These are phyloP conservation scores for Nigrospora oryzae DNA, from an alignment of 2,329 filamentous ascomycete species.

Conservation along the genomic window DNA sequence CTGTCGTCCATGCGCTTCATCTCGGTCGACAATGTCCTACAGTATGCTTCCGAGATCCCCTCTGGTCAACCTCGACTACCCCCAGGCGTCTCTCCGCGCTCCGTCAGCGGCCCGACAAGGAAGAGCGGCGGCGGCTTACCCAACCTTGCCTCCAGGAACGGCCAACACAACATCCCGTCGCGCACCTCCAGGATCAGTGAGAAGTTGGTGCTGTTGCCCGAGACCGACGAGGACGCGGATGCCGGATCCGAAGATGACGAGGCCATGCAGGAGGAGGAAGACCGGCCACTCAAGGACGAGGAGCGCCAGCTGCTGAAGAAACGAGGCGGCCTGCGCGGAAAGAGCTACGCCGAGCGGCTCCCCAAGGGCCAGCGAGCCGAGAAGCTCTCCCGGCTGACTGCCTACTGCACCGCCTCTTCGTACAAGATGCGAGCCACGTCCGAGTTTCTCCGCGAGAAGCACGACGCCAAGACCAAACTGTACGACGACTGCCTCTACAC, in stretches of 20 bases:
- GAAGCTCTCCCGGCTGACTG: conserved; percentile 82
- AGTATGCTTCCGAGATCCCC: conserved; percentile 89
- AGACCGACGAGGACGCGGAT: conserved; percentile 58
- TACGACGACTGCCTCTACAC: conserved; percentile 97
- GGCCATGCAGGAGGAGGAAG: conserved; percentile 44
- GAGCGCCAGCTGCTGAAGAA: conserved; percentile 57
- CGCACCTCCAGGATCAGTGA: conserved; percentile 91
- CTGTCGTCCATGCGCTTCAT: conserved; percentile 61
- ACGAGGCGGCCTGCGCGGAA: conserved; percentile 57
- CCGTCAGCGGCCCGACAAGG: conserved; percentile 35
- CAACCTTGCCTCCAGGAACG: conserved; percentile 33
- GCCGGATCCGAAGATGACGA: conserved; percentile 43
- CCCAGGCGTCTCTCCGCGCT: conserved; percentile 41
- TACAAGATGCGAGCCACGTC: conserved; percentile 88
- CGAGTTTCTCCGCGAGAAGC: conserved; percentile 77
- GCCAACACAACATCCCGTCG: conserved; percentile 60
- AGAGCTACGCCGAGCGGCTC: conserved; percentile 88
- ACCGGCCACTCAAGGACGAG: conserved; percentile 58
- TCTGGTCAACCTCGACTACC: conserved; percentile 82
- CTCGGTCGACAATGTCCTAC: conserved; percentile 87
- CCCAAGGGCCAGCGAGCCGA: conserved; percentile 83
- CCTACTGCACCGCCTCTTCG: conserved; percentile 91
- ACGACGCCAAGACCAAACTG: conserved; percentile 86
- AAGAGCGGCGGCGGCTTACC: conserved; percentile 33
- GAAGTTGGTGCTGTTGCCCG: conserved; percentile 90